Base-by-base conservation (phyloP, 495 filamentous ascomycete species). In the Baudoinia panamericana region DNA sequence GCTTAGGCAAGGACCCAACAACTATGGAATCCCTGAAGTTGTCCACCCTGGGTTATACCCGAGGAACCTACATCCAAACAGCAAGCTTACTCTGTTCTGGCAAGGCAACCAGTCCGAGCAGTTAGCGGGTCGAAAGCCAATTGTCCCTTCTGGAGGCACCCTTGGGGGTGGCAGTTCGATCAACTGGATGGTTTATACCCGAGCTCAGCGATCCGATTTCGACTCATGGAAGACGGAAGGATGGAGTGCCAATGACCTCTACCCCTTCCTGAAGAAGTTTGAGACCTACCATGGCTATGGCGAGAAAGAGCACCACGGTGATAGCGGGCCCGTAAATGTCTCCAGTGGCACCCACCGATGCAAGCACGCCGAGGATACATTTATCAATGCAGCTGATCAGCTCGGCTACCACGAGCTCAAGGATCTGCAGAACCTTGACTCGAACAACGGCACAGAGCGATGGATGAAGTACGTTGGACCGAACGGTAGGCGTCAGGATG, bases 151-250 rank as follows among this genome's bases (percentile, higher is more conserved):
- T 6, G 73, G 71, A 13, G 68, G 70, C 28, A 58, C 66, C 0
- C 61, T 80, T 0, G 75, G 75, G 31, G 75, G 75, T 19, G 73
- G 73, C 8, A 69, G 63, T 2, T 70, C 70, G 0, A 69, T 74
- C 20, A 80, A 78, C 50, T 69, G 72, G 38, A 70, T 75, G 56
- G 45, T 48, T 62, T 73, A 66, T 48, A 63, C 61, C 1, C 51
- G 65, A 20, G 61, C 56, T 37, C 61, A 63, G 35, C 43, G 53
- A 12, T 57, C 51, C 19, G 69, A 71, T 39, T 75, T 58, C 37
- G 70, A 76, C 36, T 51, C 59, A 4, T 75, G 70, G 70, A 60
- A 63, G 0, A 63, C 58, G 0, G 57, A 61, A 1, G 72, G 71
- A 1, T 75, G 72, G 72, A 53, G 54, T 3, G 59, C 59, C 2